Percentiles rank a stretch among this genome's conserved stretches.
Conservation (phyloP, 208 protist genomes). For the Trichomonas tenax region DNA sequence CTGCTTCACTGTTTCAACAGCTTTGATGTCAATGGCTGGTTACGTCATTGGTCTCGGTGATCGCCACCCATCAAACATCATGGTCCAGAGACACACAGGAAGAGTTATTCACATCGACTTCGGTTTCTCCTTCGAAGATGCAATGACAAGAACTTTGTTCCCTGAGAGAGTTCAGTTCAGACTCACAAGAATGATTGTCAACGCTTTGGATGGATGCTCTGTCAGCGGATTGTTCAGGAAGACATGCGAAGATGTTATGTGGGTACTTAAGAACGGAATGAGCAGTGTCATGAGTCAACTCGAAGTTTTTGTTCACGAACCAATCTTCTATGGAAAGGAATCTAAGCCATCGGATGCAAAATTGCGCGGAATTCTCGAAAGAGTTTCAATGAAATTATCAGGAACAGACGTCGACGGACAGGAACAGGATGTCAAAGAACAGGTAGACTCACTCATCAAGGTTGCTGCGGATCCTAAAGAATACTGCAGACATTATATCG, state of each 20-base stretch:
- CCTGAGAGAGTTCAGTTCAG: constrained; percentile 42
- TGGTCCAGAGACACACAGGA: constrained; percentile 24
- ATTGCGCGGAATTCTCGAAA: background rate
- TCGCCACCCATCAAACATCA: constrained; percentile 25
- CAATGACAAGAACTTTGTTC: constrained; percentile 26
- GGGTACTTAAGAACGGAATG: constrained; percentile 26
- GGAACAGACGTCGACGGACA: background rate
- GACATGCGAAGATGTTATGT: constrained; percentile 53
- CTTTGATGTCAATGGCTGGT: constrained; percentile 23
- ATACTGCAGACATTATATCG: background rate
- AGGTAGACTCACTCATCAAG: background rate
- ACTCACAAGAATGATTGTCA: constrained; percentile 46
- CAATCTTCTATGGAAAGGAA: constrained; percentile 28
- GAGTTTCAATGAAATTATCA: background rate
- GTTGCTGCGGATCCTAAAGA: background rate
- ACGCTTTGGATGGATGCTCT: constrained; percentile 39
- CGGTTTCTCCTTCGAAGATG: constrained; percentile 36
- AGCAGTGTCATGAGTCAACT: constrained; percentile 29
- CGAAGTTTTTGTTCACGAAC: constrained; percentile 38
- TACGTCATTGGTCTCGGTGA: constrained; percentile 21
- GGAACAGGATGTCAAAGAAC: background rate
- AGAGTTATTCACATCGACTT: constrained; percentile 46
- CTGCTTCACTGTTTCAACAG: background rate
- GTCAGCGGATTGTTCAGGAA: constrained; percentile 65
- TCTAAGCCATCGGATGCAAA: background rate